These are phyloP conservation scores for Meyerozyma guilliermondii DNA, from an alignment of 1,139 yeast genomes.

Conservation along the genomic window DNA sequence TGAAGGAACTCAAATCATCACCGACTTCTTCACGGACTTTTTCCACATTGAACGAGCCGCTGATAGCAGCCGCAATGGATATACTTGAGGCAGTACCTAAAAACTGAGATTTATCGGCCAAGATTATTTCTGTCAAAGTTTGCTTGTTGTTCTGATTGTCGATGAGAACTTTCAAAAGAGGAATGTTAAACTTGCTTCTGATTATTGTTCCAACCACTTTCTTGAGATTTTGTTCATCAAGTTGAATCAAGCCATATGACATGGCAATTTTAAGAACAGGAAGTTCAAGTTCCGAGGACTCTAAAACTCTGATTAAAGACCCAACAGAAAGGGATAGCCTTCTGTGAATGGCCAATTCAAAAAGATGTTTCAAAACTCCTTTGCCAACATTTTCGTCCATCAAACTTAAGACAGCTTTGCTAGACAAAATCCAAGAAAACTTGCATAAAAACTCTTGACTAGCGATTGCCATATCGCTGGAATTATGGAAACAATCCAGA, in stretches of 20 bases:
- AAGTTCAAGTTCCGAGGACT: background rate
- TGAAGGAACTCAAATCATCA: background rate
- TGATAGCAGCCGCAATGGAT: background rate
- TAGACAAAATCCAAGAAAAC: constrained; percentile 22
- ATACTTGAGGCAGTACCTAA: background rate
- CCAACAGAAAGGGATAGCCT: background rate
- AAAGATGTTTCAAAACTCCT: background rate
- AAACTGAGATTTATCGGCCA: background rate
- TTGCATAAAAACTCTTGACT: constrained; percentile 13
- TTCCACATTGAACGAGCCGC: background rate
- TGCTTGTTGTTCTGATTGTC: background rate
- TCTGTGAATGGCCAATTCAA: background rate
- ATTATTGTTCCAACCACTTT: background rate
- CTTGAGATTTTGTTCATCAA: background rate
- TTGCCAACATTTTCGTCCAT: constrained; percentile 2
- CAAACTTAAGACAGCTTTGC: constrained; percentile 6
- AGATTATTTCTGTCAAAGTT: background rate
- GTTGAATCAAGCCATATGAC: background rate
- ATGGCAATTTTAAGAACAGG: background rate
- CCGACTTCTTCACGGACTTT: background rate
- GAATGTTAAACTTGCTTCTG: background rate
- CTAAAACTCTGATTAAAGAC: background rate
- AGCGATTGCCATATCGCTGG: constrained; percentile 2
- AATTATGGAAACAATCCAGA: constrained; percentile 9
- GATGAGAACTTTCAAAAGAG: background rate